Conservation (phyloP, 192 early-diverging fungal genomes). For the Coemansia sp. region DNA sequence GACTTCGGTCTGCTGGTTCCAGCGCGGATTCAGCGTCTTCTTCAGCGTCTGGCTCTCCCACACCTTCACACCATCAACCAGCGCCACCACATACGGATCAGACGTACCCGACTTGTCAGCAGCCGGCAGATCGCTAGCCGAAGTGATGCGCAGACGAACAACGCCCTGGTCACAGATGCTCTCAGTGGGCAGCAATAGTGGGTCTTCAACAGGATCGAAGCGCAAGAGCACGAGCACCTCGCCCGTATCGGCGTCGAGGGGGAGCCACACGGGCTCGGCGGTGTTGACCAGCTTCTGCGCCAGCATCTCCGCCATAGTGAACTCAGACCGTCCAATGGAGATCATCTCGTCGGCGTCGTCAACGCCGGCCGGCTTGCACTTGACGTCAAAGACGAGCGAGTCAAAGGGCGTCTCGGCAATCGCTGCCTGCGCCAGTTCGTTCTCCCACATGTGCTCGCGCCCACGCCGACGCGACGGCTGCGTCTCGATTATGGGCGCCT, state of each 20-base stretch:
- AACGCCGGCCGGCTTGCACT: constrained; percentile 40
- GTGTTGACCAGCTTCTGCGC: constrained; percentile 46
- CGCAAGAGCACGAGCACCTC: constrained; percentile 54
- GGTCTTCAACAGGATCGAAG: constrained; percentile 50
- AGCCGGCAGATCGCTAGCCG: constrained; percentile 61
- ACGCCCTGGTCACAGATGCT: constrained; percentile 63
- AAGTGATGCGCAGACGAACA: constrained; percentile 59
- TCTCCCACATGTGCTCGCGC: constrained; percentile 51
- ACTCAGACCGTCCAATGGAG: constrained; percentile 51
- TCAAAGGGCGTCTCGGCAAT: constrained; percentile 39
- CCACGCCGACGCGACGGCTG: constrained; percentile 47
- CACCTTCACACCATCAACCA: constrained; percentile 63
- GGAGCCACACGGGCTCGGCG: constrained; percentile 51
- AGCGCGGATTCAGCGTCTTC: constrained; percentile 72
- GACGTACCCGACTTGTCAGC: constrained; percentile 70
- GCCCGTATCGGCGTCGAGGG: constrained; percentile 51
- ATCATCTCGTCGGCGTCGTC: constrained; percentile 45
- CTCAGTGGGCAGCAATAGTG: constrained; percentile 43
- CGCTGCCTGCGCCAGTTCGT: constrained; percentile 48
- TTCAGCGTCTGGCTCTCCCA: constrained; percentile 68
- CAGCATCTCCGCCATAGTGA: constrained; percentile 48
- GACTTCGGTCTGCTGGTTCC: constrained; percentile 64
- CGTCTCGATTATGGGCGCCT: constrained; percentile 48
- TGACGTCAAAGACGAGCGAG: constrained; percentile 38
- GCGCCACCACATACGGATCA: constrained; percentile 71